These are phyloP conservation scores for Sphaerulina vaccinii DNA, from an alignment of 2,329 filamentous ascomycete species.

Conservation along the genomic window DNA sequence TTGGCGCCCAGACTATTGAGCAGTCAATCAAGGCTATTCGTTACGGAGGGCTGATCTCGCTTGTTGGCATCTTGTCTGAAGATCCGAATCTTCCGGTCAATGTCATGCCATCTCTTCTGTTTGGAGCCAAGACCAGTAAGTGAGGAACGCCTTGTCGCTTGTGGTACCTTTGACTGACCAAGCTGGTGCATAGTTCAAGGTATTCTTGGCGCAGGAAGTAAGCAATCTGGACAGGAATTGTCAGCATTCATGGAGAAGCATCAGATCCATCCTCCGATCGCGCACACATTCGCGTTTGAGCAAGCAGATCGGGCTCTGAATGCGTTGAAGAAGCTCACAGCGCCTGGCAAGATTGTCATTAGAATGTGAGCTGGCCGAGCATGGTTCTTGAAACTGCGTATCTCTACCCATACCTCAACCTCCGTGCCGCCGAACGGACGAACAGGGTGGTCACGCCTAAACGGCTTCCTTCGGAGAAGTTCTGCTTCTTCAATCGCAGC, in stretches of 20 bases:
- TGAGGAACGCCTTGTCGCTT: background rate
- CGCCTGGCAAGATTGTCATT: constrained; percentile 38
- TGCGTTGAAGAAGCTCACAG: constrained; percentile 31
- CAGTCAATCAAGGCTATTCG: constrained; percentile 42
- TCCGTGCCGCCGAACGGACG: too few relatives aligned
- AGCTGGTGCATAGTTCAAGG: constrained; percentile 19
- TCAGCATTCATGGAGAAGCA: constrained; percentile 42
- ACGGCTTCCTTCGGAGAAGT: too few relatives aligned
- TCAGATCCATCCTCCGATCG: constrained; percentile 41
- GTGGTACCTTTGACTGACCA: background rate
- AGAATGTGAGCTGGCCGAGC: too few relatives aligned
- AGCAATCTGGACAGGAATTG: constrained; percentile 47
- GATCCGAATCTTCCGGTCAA: constrained; percentile 20
- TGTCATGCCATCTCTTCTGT: constrained; percentile 24
- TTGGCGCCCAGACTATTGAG: constrained; percentile 47
- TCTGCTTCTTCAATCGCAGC: too few relatives aligned
- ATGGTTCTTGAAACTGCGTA: too few relatives aligned
- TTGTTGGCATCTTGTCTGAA: constrained; percentile 34
- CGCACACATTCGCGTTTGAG: constrained; percentile 40
- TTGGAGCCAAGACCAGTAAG: constrained; percentile 26
- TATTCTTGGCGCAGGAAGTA: constrained; percentile 33
- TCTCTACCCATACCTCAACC: too few relatives aligned
- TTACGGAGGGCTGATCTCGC: constrained; percentile 39
- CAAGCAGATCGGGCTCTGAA: constrained; percentile 35
- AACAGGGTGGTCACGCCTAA: too few relatives aligned